Evolutionary conservation across 1,284 basidiomycete species (phyloP).

Genomic region (Boletus albobrunnescens): DNA sequence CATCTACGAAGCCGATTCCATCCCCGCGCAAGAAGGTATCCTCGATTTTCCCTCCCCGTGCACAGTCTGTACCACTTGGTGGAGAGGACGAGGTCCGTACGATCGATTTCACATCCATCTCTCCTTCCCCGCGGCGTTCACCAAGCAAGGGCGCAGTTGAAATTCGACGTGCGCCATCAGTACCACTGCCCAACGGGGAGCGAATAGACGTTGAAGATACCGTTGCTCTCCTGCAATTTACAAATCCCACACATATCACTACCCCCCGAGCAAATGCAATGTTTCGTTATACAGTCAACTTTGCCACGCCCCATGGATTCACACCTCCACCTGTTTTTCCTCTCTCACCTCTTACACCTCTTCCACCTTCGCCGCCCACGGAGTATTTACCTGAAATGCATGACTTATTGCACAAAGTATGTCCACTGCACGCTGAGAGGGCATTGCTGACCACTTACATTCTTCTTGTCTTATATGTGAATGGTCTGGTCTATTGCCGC

Average conservation of each 20-base stretch:
- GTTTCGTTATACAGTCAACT: slow-evolving; percentile 28
- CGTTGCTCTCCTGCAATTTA: slow-evolving; percentile 19
- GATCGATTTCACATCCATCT: slow-evolving; percentile 22
- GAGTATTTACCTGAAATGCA: slow-evolving; percentile 7
- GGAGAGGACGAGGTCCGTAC: slow-evolving; percentile 9
- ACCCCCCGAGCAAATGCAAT: slow-evolving; percentile 7
- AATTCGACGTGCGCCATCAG: slow-evolving; percentile 25
- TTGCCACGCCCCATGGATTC: slow-evolving; percentile 23
- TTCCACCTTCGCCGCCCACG: slow-evolving; percentile 23
- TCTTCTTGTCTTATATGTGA: background rate
- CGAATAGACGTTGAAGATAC: slow-evolving; percentile 20
- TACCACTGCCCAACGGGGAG: slow-evolving; percentile 20
- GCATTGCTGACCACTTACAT: slow-evolving; percentile 4
- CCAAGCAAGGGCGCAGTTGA: slow-evolving; percentile 23
- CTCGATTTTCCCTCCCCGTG: slow-evolving; percentile 21
- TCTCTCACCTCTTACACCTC: slow-evolving; percentile 37
- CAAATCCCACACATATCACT: slow-evolving; percentile 12
- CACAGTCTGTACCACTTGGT: slow-evolving; percentile 30
- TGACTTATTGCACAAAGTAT: slow-evolving; percentile 19
- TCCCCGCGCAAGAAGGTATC: slow-evolving; percentile 16
- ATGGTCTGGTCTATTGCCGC: background rate
- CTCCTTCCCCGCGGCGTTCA: slow-evolving; percentile 28
- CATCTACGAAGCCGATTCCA: slow-evolving; percentile 19
- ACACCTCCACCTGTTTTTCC: slow-evolving; percentile 9
- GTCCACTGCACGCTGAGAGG: background rate